Base-by-base conservation (phyloP, 345 rosid species). In the Lumnitzera littorea region DNA sequence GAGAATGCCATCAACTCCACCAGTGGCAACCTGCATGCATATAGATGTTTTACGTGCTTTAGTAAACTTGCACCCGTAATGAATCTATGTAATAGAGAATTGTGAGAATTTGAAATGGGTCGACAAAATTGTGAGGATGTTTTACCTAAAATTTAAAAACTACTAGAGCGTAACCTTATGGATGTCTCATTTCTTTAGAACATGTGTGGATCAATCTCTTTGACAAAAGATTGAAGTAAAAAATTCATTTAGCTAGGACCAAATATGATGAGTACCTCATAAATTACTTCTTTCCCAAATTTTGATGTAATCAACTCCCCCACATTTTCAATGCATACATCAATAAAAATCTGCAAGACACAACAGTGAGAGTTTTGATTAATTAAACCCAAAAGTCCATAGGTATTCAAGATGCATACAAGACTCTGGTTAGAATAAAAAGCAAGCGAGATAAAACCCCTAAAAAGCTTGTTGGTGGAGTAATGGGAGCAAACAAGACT, bases 241-340 rank as follows among this genome's bases (percentile, higher is more conserved):
- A 36, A 5, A 5, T 29, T 29, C 2, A 2, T 29, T n/a, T n/a
- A n/a, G n/a, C n/a, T 29, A 29, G 36, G 36, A 29, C 36, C 2
- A 29, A 29, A 29, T 29, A 29, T 5, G 36, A 63, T 46, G 13
- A 47, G 56, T 67, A 82, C 98, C 90, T 92, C 98, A 60, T 82
- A 92, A 24, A 87, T 27, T 50, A 89, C 73, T 57, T 89, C 97
- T 78, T 83, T 92, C 64, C 94, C 87, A 24, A 84, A 67, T 63
- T 89, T 87, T 51, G 94, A 89, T 66, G 73, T 67, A 29, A 92
- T 84, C 58, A 92, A 60, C 73, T 89, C 88, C 59, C 73, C 87
- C 4, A 78, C 84, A 61, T 77, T 82, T 74, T 84, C 91, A 24
- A 66, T 74, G 51, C 96, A 92, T 55, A 72, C 73, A 27, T 85